Base-by-base conservation (phyloP, 78 protist genomes). In the Dictyostelium capitatum region DNA sequence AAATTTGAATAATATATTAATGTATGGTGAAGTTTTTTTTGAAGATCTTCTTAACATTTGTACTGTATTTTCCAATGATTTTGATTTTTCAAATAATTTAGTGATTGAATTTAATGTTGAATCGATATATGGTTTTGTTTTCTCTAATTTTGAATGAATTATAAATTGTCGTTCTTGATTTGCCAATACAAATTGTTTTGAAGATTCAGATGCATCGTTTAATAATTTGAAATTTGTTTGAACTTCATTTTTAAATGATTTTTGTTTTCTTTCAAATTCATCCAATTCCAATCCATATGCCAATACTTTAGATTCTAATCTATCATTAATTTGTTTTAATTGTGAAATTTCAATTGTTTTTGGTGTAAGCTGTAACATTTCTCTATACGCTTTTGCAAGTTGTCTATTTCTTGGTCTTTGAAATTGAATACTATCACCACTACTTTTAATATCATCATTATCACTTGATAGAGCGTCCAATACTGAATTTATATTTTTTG, bases 41-140 rank as follows among this genome's bases (percentile, higher is more conserved):
- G 37, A 9, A 37, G 43, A 37, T 80, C 92, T 72, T 78, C 74
- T 85, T 6, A 85, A 30, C 3, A 85, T 15, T 51, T 85, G 92
- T 6, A 75, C 92, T 2, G 79, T 59, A 9, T 85, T 70, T 75
- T 85, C 92, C n/a, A 85, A 47, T 14, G 28, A 14, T 62, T 85
- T 85, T 2, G 92, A 73, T 62, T 59, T 85, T 47, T 85, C 82
- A 51, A 73, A 85, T 10, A 85, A 20, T 6, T 54, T 51, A 11
- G 79, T 54, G 28, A 75, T 56, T 6, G 72, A 37, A 19, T 59
- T 74, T 10, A 75, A 6, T 1, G 67, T 67, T 11, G 67, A 57
- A 28, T 85, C 92, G 6, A 85, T 25, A 7, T 56, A 56, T 48
- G 92, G 92, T 62, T 85, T 85, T 0, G 83, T 17, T 43, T 48